Percentiles rank a stretch among this genome's conserved stretches.
phyloP scores from a whole-genome alignment of 805 yeast genomes.

The Starmerella sp. region DNA sequence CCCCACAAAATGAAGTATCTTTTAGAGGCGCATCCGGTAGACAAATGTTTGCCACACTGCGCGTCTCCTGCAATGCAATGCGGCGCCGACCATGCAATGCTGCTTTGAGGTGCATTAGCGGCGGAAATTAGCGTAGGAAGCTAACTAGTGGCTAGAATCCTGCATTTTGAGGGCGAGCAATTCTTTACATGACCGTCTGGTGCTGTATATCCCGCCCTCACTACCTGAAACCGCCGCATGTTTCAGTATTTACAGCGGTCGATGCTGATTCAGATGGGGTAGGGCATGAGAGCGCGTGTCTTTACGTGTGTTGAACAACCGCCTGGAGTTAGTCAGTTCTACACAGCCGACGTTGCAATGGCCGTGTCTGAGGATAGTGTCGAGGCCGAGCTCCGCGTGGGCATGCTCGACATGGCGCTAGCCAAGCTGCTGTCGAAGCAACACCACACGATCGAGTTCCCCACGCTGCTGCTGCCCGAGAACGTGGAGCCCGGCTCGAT shows the following conservation, averaged over 20 bases:
- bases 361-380: slow-evolving; percentile 35
- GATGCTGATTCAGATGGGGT: not conserved
- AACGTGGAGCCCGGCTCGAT: slow-evolving; percentile 89
- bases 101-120: no score
- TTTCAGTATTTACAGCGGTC: not conserved
- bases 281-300: not conserved
- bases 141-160: no score
- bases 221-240: no score
- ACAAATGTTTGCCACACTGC: no score
- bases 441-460: slow-evolving; percentile 91
- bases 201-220: no score
- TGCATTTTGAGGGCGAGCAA: no score
- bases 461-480: slow-evolving; percentile 84
- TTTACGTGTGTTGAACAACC: not conserved
- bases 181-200: no score
- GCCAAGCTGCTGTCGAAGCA: slow-evolving; percentile 82
- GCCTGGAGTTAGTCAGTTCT: not conserved
- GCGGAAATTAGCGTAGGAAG: no score
- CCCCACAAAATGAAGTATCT: no score
- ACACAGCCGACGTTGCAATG: slow-evolving; percentile 1
- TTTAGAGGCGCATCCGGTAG: no score
- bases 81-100: no score
- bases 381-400: slow-evolving; percentile 87
- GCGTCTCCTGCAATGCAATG: no score
- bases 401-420: slow-evolving; percentile 88